Percentiles rank a stretch among this genome's conserved stretches.
These are phyloP conservation scores for Brassica hybrid DNA, from an alignment of 441 rosid species.

Conservation along the genomic window DNA sequence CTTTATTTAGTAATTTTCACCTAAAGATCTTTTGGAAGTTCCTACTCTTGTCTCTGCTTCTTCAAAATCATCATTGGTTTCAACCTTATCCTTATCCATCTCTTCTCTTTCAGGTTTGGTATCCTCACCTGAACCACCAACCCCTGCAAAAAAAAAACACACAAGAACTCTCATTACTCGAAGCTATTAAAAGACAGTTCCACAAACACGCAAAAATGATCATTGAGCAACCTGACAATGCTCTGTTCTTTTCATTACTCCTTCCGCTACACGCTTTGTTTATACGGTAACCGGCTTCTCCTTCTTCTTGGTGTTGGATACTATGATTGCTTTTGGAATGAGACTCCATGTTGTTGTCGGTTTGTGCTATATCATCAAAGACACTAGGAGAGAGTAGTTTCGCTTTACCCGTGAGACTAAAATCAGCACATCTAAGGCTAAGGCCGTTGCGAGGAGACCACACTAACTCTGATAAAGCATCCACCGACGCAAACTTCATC, in stretches of 20 bases:
- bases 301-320: not conserved
- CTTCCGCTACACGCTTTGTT: constrained; percentile 34
- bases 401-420: constrained; percentile 50
- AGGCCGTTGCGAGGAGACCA: constrained; percentile 93
- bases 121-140: constrained; percentile 27
- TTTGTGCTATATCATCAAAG: constrained; percentile 50
- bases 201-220: not conserved
- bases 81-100: constrained; percentile 16
- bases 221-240: constrained; percentile 23
- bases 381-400: constrained; percentile 47
- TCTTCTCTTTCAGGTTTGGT: constrained; percentile 27
- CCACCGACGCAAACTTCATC: constrained; percentile 55
- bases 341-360: constrained; percentile 21
- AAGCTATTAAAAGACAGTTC: not conserved
- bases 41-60: constrained; percentile 25
- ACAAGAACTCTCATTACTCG: not conserved
- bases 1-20: constrained; percentile 26
- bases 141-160: constrained; percentile 16
- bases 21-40: constrained; percentile 32
- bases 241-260: constrained; percentile 44
- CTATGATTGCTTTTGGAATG: constrained; percentile 4
- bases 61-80: constrained; percentile 31
- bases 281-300: constrained; percentile 27
- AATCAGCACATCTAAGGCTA: constrained; percentile 73
- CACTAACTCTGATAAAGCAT: constrained; percentile 80